phyloP scores from a whole-genome alignment of 345 rosid species.

The Aethionema arabicum region DNA sequence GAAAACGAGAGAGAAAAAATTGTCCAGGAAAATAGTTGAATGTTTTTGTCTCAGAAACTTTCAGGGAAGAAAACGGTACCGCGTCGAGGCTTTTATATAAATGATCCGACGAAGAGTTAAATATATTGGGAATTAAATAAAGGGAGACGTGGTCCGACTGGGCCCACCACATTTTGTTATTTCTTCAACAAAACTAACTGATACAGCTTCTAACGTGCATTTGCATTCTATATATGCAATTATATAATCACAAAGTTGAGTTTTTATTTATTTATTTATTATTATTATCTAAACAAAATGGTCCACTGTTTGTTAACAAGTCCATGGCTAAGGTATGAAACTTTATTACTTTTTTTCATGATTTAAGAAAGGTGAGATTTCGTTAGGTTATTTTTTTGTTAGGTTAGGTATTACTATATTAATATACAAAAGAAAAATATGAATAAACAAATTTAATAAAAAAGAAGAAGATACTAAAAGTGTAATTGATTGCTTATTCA shows the following conservation, averaged over 20 bases:
- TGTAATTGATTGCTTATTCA: too few relatives aligned
- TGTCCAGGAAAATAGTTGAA: slow-evolving; percentile 20
- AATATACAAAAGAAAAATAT: slow-evolving; percentile 7
- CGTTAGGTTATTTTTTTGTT: too few relatives aligned
- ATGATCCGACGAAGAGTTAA: slow-evolving; percentile 8
- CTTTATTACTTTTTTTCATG: not conserved
- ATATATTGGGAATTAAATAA: slow-evolving; percentile 21
- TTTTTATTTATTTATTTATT: not conserved
- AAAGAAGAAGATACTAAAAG: too few relatives aligned
- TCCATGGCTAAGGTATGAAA: slow-evolving; percentile 20
- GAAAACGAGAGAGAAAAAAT: slow-evolving; percentile 13
- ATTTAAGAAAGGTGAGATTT: too few relatives aligned
- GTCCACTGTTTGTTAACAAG: slow-evolving; percentile 34
- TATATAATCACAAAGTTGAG: slow-evolving; percentile 15
- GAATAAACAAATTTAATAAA: too few relatives aligned
- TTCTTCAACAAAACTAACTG: slow-evolving; percentile 6
- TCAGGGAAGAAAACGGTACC: slow-evolving; percentile 15
- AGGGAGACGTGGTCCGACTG: slow-evolving; percentile 37
- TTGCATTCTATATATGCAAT: not conserved
- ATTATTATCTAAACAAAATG: slow-evolving; percentile 1
- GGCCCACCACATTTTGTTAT: slow-evolving; percentile 33
- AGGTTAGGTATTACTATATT: not conserved
- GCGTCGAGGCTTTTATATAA: slow-evolving; percentile 20
- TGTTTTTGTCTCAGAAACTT: not conserved
- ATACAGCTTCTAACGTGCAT: slow-evolving; percentile 31